These are phyloP conservation scores for Cladophialophora exuberans DNA, from an alignment of 2,329 filamentous ascomycete species.

Conservation along the genomic window DNA sequence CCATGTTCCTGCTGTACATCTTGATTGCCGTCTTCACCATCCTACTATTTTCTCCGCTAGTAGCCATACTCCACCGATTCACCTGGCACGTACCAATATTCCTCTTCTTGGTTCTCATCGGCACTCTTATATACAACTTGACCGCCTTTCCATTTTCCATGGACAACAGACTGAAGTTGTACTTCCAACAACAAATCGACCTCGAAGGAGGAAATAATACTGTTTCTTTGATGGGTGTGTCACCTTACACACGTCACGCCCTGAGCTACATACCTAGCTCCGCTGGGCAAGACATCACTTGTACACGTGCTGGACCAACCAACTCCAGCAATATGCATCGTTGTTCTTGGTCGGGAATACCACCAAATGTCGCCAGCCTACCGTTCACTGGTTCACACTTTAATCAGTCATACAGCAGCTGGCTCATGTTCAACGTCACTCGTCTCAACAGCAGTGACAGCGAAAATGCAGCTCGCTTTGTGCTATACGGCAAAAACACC, in stretches of 20 bases:
- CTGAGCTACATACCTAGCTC: slow-evolving; percentile 72
- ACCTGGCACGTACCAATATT: slow-evolving; percentile 81
- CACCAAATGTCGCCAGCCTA: slow-evolving; percentile 63
- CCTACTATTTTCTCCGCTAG: slow-evolving; percentile 72
- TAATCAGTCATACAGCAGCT: slow-evolving; percentile 54
- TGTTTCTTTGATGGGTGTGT: slow-evolving; percentile 70
- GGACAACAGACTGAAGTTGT: slow-evolving; percentile 79
- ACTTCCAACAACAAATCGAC: slow-evolving; percentile 80
- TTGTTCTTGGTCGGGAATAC: slow-evolving; percentile 73
- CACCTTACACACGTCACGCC: slow-evolving; percentile 68
- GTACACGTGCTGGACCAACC: slow-evolving; percentile 45
- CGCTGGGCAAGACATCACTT: slow-evolving; percentile 62
- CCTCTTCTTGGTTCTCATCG: slow-evolving; percentile 71
- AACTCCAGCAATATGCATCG: slow-evolving; percentile 51
- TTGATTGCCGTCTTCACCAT: slow-evolving; percentile 69
- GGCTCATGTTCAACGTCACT: slow-evolving; percentile 69
- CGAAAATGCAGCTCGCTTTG: slow-evolving; percentile 61
- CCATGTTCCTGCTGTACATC: slow-evolving; percentile 72
- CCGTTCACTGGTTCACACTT: not conserved
- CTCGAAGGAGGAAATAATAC: slow-evolving; percentile 72
- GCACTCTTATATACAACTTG: slow-evolving; percentile 83
- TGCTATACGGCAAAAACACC: slow-evolving; percentile 73
- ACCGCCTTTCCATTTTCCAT: slow-evolving; percentile 85
- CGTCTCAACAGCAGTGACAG: slow-evolving; percentile 44
- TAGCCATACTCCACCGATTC: slow-evolving; percentile 85